phyloP scores from a whole-genome alignment of 2,329 filamentous ascomycete species.

The Beauveria medogensis region DNA sequence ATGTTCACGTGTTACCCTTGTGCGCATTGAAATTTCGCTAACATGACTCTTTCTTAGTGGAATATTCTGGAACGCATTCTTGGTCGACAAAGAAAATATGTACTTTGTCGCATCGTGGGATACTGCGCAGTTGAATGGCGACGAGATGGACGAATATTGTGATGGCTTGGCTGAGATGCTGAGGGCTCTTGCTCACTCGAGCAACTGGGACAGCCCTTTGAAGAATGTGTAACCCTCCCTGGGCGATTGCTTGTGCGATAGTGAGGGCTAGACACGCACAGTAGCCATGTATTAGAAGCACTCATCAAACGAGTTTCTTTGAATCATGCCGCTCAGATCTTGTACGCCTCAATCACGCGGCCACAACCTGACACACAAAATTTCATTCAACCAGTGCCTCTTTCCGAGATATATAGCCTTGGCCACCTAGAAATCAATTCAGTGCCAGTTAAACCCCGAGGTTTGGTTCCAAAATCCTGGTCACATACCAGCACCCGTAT shows the following conservation, averaged over 20 bases:
- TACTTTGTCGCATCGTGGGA: constrained; percentile 32
- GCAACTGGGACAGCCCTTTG: constrained; percentile 23
- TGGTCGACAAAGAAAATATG: constrained; percentile 24
- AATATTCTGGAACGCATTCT: constrained; percentile 31
- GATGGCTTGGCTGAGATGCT: constrained; percentile 23
- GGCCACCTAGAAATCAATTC: not conserved
- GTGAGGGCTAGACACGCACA: not conserved
- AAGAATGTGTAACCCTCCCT: constrained; percentile 18
- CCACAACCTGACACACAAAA: too few relatives aligned
- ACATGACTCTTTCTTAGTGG: constrained; percentile 18
- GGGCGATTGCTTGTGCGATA: not conserved
- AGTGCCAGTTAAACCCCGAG: not conserved
- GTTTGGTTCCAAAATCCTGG: not conserved
- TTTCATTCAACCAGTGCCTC: not conserved
- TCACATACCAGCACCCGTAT: not conserved
- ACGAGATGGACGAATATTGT: constrained; percentile 24
- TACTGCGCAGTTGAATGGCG: constrained; percentile 29
- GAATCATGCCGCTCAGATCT: not conserved
- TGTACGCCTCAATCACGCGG: not conserved
- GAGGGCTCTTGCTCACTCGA: constrained; percentile 19
- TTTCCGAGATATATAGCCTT: not conserved
- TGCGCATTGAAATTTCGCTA: not conserved
- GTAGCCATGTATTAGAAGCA: not conserved
- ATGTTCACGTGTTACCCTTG: not conserved
- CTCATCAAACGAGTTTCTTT: not conserved